phyloP scores from a whole-genome alignment of 2,329 filamentous ascomycete genomes.

The Hypoxylon rubiginosum region DNA sequence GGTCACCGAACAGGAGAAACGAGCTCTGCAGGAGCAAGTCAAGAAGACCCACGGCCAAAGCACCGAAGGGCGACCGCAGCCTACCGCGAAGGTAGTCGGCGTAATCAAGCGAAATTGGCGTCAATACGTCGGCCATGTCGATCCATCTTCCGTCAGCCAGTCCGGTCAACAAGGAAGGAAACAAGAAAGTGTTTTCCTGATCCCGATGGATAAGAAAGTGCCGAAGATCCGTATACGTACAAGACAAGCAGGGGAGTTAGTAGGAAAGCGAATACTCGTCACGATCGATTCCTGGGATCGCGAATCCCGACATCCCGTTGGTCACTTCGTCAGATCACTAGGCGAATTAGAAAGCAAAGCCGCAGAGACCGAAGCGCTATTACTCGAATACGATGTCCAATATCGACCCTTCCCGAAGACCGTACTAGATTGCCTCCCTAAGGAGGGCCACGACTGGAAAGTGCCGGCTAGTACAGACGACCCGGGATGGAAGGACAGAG shows the following conservation, averaged over 20 bases:
- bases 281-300: conserved; percentile 96
- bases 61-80: conserved; percentile 83
- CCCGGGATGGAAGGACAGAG: conserved; percentile 86
- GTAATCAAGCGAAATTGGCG: conserved; percentile 97
- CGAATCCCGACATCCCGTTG: conserved; percentile 90
- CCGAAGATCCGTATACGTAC: conserved; percentile 96
- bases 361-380: conserved; percentile 94
- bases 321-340: conserved; percentile 92
- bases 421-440: conserved; percentile 91
- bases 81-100: conserved; percentile 92
- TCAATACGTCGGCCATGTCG: conserved; percentile 96
- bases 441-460: conserved; percentile 93
- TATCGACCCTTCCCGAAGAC: conserved; percentile 97
- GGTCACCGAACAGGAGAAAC: conserved; percentile 89
- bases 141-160: conserved; percentile 84
- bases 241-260: conserved; percentile 86
- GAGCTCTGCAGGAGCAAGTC: conserved; percentile 90
- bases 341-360: conserved; percentile 96
- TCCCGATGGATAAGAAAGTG: conserved; percentile 98
- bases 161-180: conserved; percentile 81
- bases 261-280: conserved; percentile 92
- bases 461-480: conserved; percentile 85
- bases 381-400: conserved; percentile 97
- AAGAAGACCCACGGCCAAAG: conserved; percentile 84
- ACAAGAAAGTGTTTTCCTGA: conserved; percentile 92